Conservation (phyloP, 352 stramenopile species). For the Phytopythium vexans region DNA sequence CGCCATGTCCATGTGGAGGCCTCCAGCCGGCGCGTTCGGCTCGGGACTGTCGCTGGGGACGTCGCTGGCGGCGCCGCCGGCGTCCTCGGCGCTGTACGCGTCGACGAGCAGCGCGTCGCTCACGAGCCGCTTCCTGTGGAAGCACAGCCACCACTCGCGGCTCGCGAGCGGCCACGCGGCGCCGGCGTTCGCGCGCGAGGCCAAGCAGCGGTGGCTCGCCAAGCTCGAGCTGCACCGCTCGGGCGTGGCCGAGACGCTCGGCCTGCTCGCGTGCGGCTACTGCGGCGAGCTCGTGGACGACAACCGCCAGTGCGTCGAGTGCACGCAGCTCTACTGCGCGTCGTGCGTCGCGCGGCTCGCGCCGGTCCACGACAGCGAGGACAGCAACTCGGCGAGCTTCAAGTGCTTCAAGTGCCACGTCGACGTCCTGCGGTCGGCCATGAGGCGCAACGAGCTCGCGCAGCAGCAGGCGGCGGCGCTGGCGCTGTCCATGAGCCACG, state of each 20-base stretch:
- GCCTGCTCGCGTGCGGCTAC: conserved; percentile 60
- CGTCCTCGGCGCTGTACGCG: not conserved
- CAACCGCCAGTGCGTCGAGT: conserved; percentile 66
- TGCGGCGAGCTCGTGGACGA: conserved; percentile 74
- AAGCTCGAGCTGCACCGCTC: conserved; percentile 36
- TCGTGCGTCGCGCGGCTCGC: conserved; percentile 42
- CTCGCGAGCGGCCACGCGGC: conserved; percentile 5
- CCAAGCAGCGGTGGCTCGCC: conserved; percentile 37
- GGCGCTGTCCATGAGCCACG: conserved; percentile 30
- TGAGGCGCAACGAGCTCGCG: conserved; percentile 63
- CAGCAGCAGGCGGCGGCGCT: conserved; percentile 56
- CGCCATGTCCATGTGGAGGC: no score
- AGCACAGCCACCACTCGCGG: conserved; percentile 20
- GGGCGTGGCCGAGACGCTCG: conserved; percentile 43
- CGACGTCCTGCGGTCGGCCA: conserved; percentile 29
- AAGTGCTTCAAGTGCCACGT: conserved; percentile 59
- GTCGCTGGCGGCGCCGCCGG: not conserved
- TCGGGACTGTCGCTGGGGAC: no score
- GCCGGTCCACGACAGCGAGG: conserved; percentile 7
- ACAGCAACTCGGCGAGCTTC: conserved; percentile 11
- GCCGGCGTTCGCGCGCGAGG: conserved; percentile 18
- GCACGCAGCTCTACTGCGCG: conserved; percentile 69
- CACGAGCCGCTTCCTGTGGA: conserved; percentile 33
- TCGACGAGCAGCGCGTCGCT: not conserved
- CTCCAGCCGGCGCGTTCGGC: no score